Conservation (phyloP, 2,329 filamentous ascomycete genomes). For the Phoma sp. region DNA sequence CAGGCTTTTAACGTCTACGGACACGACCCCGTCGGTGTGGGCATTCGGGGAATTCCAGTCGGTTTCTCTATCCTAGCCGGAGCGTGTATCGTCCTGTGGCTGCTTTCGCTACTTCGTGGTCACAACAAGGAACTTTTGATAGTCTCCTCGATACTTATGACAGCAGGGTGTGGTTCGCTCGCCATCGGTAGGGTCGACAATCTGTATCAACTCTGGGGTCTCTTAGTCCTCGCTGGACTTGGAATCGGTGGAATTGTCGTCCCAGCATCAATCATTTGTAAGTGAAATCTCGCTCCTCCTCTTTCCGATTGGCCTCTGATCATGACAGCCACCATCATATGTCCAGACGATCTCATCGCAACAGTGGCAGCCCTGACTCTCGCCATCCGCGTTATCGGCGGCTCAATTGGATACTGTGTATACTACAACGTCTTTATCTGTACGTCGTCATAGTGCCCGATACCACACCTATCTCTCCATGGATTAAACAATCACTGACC, state of each 20-base stretch:
- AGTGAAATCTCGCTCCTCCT: background rate
- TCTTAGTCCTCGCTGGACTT: constrained; percentile 66
- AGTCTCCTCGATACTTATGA: constrained; percentile 67
- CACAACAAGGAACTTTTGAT: constrained; percentile 67
- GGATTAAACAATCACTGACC: background rate
- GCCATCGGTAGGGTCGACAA: constrained; percentile 60
- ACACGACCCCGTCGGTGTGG: constrained; percentile 69
- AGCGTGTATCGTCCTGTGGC: constrained; percentile 64
- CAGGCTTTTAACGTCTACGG: constrained; percentile 44
- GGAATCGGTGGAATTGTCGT: constrained; percentile 73
- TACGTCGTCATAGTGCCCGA: background rate
- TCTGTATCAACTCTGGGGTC: constrained; percentile 60
- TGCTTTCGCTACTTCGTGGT: constrained; percentile 64
- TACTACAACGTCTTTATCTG: constrained; percentile 49
- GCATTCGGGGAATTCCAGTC: constrained; percentile 68
- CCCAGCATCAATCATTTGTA: constrained; percentile 67
- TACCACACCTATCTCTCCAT: too few relatives aligned
- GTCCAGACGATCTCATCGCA: constrained; percentile 72
- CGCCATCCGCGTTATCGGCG: constrained; percentile 71
- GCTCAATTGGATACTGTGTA: constrained; percentile 66
- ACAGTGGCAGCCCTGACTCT: constrained; percentile 72
- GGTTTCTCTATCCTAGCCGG: constrained; percentile 68
- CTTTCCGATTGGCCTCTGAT: constrained; percentile 1
- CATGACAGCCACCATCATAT: constrained; percentile 65
- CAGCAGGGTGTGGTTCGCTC: constrained; percentile 66